A percentile compares a stretch with the other conserved stretches of the same genome.
These are phyloP conservation scores for Copromyces sp. DNA, from an alignment of 495 filamentous ascomycete species.

Conservation along the genomic window DNA sequence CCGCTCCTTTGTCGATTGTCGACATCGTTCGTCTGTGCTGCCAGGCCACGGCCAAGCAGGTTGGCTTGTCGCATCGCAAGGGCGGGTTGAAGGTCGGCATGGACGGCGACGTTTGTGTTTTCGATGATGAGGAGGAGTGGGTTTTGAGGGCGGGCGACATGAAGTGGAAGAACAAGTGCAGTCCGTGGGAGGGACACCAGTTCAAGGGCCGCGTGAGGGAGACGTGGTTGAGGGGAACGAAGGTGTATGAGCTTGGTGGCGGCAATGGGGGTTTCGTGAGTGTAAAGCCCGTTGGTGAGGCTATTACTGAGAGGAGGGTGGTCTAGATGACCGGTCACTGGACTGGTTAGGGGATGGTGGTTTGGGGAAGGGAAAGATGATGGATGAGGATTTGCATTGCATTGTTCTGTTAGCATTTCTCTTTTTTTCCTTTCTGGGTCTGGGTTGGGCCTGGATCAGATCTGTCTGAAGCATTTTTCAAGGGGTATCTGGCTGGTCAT, in stretches of 20 bases:
- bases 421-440: neutral
- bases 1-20: conserved; percentile 42
- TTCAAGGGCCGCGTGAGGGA: conserved; percentile 75
- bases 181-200: conserved; percentile 77
- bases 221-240: conserved; percentile 79
- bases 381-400: neutral
- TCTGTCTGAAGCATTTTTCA: neutral
- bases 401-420: neutral
- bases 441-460: neutral
- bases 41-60: conserved; percentile 80
- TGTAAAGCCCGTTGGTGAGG: conserved; percentile 28
- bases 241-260: conserved; percentile 51
- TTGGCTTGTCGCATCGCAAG: conserved; percentile 75
- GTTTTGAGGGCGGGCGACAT: conserved; percentile 54
- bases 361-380: neutral
- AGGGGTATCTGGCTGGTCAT: neutral
- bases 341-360: neutral
- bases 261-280: conserved; percentile 29
- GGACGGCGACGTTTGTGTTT: conserved; percentile 88
- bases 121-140: conserved; percentile 76
- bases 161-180: conserved; percentile 93
- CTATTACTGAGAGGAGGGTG: conserved; percentile 34
- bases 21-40: conserved; percentile 81
- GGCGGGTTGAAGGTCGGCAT: conserved; percentile 74
- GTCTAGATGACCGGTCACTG: neutral